Evolutionary conservation across 1,284 basidiomycete genomes (phyloP).

Genomic region (Mycena sp.): DNA sequence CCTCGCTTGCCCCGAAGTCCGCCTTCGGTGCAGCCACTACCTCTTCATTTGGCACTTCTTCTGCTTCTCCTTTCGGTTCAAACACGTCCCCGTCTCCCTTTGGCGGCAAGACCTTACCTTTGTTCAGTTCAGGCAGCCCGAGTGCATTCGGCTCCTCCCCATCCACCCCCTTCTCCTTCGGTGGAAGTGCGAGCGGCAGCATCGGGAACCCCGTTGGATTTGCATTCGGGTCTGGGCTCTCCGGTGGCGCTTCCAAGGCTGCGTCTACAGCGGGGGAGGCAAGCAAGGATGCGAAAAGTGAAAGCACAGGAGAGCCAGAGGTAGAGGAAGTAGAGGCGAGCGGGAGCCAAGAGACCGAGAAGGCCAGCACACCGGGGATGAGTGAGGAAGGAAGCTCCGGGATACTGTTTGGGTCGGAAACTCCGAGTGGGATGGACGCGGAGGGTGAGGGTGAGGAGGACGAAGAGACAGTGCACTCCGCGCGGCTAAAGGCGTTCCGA

Average conservation of each 20-base stretch:
- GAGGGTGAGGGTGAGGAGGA: conserved; percentile 87
- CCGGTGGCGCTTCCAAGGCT: conserved; percentile 32
- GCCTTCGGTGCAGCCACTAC: conserved; percentile 6
- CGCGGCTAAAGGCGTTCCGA: conserved; percentile 72
- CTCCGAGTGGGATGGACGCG: conserved; percentile 48
- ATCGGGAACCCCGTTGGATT: conserved; percentile 70
- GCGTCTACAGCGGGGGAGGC: conserved; percentile 34
- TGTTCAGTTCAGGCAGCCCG: background rate
- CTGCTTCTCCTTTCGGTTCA: background rate
- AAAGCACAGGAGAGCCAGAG: conserved; percentile 4
- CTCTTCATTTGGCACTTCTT: background rate
- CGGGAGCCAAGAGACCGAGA: conserved; percentile 28
- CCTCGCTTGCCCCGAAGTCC: too few species aligned
- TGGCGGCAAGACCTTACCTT: background rate
- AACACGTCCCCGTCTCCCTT: conserved; percentile 14
- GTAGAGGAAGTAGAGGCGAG: conserved; percentile 12
- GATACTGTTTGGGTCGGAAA: conserved; percentile 17
- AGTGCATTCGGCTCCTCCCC: background rate
- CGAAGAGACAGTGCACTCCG: conserved; percentile 74
- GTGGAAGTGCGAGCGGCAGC: conserved; percentile 46
- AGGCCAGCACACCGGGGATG: conserved; percentile 4
- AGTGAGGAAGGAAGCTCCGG: conserved; percentile 2
- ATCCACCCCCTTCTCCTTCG: conserved; percentile 24
- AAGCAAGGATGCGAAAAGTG: conserved; percentile 10
- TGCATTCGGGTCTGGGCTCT: conserved; percentile 50